Evolutionary conservation across 345 rosid genomes (phyloP).

Genomic region (Eucalyptus curtisii): DNA sequence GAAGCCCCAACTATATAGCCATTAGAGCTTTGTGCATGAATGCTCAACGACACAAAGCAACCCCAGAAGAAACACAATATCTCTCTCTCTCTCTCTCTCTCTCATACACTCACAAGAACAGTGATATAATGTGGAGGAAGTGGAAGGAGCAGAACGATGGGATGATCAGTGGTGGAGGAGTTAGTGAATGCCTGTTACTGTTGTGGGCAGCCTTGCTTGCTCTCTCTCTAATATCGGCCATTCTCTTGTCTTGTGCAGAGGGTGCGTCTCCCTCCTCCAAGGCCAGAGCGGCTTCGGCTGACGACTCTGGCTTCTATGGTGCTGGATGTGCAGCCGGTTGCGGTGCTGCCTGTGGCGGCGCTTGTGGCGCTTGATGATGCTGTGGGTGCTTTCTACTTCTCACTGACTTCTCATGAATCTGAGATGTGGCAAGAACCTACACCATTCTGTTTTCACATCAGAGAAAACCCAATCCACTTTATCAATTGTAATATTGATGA

Average conservation of each 20-base stretch:
- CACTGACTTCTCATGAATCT: background rate
- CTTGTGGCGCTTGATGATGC: background rate
- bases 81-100: background rate
- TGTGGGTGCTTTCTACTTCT: background rate
- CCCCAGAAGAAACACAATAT: background rate
- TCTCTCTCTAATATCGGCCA: conserved; percentile 29
- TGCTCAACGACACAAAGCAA: background rate
- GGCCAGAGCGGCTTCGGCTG: conserved; percentile 3
- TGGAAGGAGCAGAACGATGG: background rate
- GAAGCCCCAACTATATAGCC: background rate
- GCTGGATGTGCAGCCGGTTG: conserved; percentile 37
- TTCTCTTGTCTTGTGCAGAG: conserved; percentile 40
- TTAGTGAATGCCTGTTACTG: background rate
- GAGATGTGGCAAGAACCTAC: background rate
- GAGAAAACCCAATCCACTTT: background rate
- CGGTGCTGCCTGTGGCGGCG: conserved; percentile 31
- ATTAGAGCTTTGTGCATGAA: background rate
- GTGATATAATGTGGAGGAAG: background rate
- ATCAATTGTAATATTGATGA: background rate
- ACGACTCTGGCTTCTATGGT: conserved; percentile 6
- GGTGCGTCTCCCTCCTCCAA: conserved; percentile 21
- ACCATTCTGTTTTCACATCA: background rate
- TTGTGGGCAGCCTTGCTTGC: conserved; percentile 27
- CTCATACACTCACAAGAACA: background rate
- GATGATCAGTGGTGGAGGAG: background rate